A percentile compares a stretch with the other conserved stretches of the same genome.
These are phyloP conservation scores for Sanguinoderma infundibulare DNA, from an alignment of 1,284 basidiomycete genomes.

Conservation along the genomic window DNA sequence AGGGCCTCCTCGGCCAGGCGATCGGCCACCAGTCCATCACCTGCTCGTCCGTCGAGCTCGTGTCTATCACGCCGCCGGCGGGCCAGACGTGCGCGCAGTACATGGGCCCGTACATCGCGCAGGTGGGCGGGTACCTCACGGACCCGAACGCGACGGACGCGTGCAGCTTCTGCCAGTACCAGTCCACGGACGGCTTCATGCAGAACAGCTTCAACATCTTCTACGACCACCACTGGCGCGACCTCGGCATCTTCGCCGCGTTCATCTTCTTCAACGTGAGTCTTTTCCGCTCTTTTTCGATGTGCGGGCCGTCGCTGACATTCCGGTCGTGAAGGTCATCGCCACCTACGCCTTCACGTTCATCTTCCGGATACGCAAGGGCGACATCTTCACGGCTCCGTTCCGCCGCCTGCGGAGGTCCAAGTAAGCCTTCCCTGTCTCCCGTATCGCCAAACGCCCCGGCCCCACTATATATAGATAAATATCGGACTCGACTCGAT, in stretches of 20 bases:
- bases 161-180: constrained; percentile 61
- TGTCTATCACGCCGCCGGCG: constrained; percentile 57
- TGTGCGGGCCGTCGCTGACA: background rate
- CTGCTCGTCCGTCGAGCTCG: constrained; percentile 49
- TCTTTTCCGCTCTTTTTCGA: background rate
- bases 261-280: constrained; percentile 68
- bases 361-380: constrained; percentile 24
- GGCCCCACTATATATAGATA: background rate
- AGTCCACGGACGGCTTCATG: constrained; percentile 63
- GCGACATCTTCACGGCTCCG: constrained; percentile 11
- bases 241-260: constrained; percentile 66
- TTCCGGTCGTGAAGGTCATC: constrained; percentile 30
- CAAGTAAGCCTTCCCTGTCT: background rate
- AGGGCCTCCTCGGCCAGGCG: constrained; percentile 56
- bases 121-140: constrained; percentile 67
- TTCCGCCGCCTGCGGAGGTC: constrained; percentile 7
- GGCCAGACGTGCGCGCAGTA: constrained; percentile 68
- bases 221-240: constrained; percentile 62
- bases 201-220: constrained; percentile 54
- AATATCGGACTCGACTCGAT: background rate
- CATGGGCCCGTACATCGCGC: constrained; percentile 57
- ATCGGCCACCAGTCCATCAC: constrained; percentile 46
- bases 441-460: background rate
- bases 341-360: constrained; percentile 36
- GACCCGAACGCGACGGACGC: constrained; percentile 56